Conservation (phyloP, 352 stramenopile species). For the Phytophthora europaea region DNA sequence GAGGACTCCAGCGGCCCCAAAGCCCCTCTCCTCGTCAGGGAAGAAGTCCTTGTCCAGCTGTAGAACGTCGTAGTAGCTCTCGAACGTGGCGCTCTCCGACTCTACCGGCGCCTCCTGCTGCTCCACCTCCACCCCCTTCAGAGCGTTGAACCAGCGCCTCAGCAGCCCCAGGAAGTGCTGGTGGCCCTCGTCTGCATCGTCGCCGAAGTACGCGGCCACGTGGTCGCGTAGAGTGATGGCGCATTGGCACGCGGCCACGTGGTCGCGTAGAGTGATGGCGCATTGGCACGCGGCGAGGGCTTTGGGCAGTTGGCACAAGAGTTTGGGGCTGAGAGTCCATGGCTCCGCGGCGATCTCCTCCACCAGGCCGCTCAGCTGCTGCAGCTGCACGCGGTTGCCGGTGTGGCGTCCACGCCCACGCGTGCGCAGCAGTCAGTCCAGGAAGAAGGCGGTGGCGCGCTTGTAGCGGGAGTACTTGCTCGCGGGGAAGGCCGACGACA, state of each 20-base stretch:
- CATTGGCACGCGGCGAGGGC: constrained; percentile 22
- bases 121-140: neutral
- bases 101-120: neutral
- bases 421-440: neutral
- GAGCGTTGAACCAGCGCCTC: neutral
- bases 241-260: too few relatives aligned
- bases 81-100: neutral
- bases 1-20: neutral
- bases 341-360: constrained; percentile 12
- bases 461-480: constrained; percentile 15
- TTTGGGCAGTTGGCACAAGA: constrained; percentile 17
- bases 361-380: neutral
- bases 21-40: neutral
- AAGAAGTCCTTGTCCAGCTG: constrained; percentile 29
- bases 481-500: neutral
- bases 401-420: neutral
- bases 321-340: neutral
- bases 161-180: constrained; percentile 12
- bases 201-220: constrained; percentile 15
- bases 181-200: neutral
- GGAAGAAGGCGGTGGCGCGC: constrained; percentile 3
- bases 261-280: neutral
- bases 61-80: constrained; percentile 40
- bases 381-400: neutral
- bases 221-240: too few relatives aligned